Percentiles rank a stretch among this genome's conserved stretches.
These are phyloP conservation scores for Laetiporus sulphureus DNA, from an alignment of 1,284 basidiomycete species.

Conservation along the genomic window DNA sequence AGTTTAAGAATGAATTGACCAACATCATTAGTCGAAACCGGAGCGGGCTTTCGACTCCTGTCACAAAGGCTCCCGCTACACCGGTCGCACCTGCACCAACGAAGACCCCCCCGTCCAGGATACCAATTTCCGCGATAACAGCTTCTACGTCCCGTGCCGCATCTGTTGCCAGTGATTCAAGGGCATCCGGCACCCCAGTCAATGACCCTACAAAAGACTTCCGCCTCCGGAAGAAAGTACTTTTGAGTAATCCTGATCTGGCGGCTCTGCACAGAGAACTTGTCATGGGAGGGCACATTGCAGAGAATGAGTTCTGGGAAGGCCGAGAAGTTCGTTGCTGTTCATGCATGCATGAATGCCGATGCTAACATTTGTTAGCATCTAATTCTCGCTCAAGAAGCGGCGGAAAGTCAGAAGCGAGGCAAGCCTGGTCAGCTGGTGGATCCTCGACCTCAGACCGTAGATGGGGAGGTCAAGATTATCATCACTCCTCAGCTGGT, in stretches of 20 bases:
- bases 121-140: slow-evolving; percentile 24
- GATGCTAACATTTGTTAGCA: slow-evolving; percentile 36
- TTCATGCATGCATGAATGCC: slow-evolving; percentile 1
- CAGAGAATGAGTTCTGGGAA: slow-evolving; percentile 93
- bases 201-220: slow-evolving; percentile 60
- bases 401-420: slow-evolving; percentile 68
- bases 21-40: slow-evolving; percentile 69
- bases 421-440: slow-evolving; percentile 84
- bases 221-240: slow-evolving; percentile 71
- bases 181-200: slow-evolving; percentile 48
- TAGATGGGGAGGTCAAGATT: slow-evolving; percentile 83
- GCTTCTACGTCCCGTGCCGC: slow-evolving; percentile 47
- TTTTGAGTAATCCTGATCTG: slow-evolving; percentile 71
- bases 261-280: slow-evolving; percentile 78
- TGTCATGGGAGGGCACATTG: slow-evolving; percentile 79
- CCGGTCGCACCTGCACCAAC: slow-evolving; percentile 24
- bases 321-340: slow-evolving; percentile 70
- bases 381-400: slow-evolving; percentile 63
- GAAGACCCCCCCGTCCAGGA: slow-evolving; percentile 18
- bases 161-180: slow-evolving; percentile 52
- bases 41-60: slow-evolving; percentile 24
- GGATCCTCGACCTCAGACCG: slow-evolving; percentile 81
- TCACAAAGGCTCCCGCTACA: slow-evolving; percentile 21
- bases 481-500: slow-evolving; percentile 90
- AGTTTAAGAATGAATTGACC: slow-evolving; percentile 73